Evolutionary conservation across 306 rosid species (phyloP), one percentile per base, ranked within the genome.

Genomic region (Cajanus cajan): DNA sequence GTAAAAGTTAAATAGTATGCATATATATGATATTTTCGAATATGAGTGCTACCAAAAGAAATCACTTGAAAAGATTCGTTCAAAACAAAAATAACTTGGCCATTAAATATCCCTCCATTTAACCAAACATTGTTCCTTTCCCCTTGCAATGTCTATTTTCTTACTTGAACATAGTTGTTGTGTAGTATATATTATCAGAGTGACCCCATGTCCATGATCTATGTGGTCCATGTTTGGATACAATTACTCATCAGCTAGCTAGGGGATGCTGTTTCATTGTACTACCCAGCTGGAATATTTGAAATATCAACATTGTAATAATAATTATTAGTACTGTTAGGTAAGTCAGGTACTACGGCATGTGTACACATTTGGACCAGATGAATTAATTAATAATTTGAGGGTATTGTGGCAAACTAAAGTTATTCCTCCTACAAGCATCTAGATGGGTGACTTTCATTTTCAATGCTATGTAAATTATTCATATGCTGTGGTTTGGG

Each of bases 141-240:
- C 39, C 8, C n/a, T 12, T 2, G 2, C 7, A 28, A 31, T 19
- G 16, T 71, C 28, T 8, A 70, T n/a, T 52, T n/a, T 16, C 7
- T 13, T 1, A 51, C 31, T 28, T 70, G 12, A 51, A 71, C 4
- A 2, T 70, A 5, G 76, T 70, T 48, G 45, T 70, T 62, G 68
- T 16, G 62, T 12, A 33, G 19, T 8, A 16, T 2, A 16, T 0
- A 50, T 36, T 14, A 61, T 10, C n/a, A 37, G 2, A 61, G 36
- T 65, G 72, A 66, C 7, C 40, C 36, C 8, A 28, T 22, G 58
- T 4, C 3, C 31, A 19, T 70, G 48, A 71, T 36, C 0, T 7
- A 16, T 39, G 78, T 54, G 78, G 78, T 73, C 68, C 78, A 73
- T 73, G 50, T 54, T 52, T 54, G 47, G 10, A 64, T 37, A 63